Evolutionary conservation across 2,329 filamentous ascomycete species (phyloP).

Genomic region (Phyllosticta citribraziliensis): DNA sequence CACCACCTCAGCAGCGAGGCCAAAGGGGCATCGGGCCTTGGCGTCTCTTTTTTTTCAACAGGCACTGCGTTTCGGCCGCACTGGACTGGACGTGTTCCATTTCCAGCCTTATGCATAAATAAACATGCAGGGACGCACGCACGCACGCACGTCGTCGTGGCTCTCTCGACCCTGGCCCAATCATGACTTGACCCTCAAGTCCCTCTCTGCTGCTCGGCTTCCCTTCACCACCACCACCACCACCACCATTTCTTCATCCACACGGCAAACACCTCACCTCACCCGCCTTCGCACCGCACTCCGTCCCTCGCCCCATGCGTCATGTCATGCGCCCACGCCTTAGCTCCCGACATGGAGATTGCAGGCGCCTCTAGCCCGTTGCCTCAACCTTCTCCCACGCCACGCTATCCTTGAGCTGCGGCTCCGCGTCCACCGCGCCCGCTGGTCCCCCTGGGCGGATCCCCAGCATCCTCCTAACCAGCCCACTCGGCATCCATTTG

Average conservation of each 20-base stretch:
- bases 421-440: conserved; percentile 21
- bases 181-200: too few species aligned
- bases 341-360: conserved; percentile 6
- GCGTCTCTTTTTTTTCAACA: too few species aligned
- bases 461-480: conserved; percentile 94
- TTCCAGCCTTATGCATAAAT: not conserved
- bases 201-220: too few species aligned
- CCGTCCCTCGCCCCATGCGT: not conserved
- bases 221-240: too few species aligned
- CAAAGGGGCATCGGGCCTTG: not conserved
- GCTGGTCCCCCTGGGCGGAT: conserved; percentile 41
- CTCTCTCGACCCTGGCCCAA: too few species aligned
- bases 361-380: conserved; percentile 6
- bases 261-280: too few species aligned
- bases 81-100: not conserved
- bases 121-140: not conserved
- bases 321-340: not conserved
- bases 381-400: conserved; percentile 37
- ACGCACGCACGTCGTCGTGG: not conserved
- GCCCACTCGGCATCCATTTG: conserved; percentile 60
- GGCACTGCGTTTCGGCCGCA: too few species aligned
- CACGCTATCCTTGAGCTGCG: conserved; percentile 34
- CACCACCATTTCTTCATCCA: not conserved
- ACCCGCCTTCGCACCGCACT: not conserved
- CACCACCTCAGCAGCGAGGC: too few species aligned